Percentiles rank a stretch among this genome's conserved stretches.
Evolutionary conservation across 2,329 filamentous ascomycete genomes (phyloP).

Genomic region (Stagonosporopsis rhizophila): DNA sequence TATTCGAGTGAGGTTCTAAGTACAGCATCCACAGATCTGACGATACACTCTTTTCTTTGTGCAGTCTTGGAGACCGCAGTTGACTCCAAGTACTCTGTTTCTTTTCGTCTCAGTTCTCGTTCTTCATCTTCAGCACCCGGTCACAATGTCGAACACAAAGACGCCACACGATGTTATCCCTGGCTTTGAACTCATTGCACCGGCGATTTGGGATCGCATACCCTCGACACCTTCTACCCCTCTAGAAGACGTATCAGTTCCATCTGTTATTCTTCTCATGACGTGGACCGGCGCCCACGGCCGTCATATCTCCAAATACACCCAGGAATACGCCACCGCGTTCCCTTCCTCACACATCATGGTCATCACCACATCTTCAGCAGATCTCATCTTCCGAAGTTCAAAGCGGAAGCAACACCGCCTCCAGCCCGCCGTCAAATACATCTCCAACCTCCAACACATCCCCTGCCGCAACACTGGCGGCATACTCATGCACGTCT

Average conservation of each 20-base stretch:
- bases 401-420: slow-evolving; percentile 28
- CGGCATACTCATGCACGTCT: slow-evolving; percentile 34
- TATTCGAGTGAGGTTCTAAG: neutral
- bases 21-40: slow-evolving; percentile 5
- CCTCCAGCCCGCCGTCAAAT: slow-evolving; percentile 29
- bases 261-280: slow-evolving; percentile 36
- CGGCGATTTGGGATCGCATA: slow-evolving; percentile 17
- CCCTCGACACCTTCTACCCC: slow-evolving; percentile 15
- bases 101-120: neutral
- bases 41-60: neutral
- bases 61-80: neutral
- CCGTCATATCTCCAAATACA: slow-evolving; percentile 36
- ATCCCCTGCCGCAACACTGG: slow-evolving; percentile 7
- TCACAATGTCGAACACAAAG: slow-evolving; percentile 4
- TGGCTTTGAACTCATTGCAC: slow-evolving; percentile 14
- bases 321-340: slow-evolving; percentile 28
- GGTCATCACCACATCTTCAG: slow-evolving; percentile 34
- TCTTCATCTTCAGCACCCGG: neutral
- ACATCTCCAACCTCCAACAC: slow-evolving; percentile 22
- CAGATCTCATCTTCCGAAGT: slow-evolving; percentile 34
- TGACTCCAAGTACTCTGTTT: neutral
- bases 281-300: slow-evolving; percentile 41
- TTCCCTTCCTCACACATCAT: slow-evolving; percentile 37
- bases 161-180: slow-evolving; percentile 7
- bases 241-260: slow-evolving; percentile 2